Evolutionary conservation across 148 eudicot species (phyloP).

Genomic region (Mesembryanthemum crystallinum): DNA sequence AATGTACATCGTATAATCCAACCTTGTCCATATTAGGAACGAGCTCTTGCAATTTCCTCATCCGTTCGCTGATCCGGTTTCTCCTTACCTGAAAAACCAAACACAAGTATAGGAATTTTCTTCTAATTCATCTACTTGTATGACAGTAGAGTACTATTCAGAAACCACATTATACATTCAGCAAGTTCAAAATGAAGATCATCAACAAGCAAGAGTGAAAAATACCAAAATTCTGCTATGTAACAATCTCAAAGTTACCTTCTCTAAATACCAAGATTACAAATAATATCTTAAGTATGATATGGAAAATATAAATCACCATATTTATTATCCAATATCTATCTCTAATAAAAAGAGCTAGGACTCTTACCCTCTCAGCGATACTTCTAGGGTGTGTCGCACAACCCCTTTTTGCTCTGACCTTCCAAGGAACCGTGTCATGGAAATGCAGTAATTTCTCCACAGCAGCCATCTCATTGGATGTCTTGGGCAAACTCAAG

Average conservation of each 20-base stretch:
- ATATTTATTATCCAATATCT: no score
- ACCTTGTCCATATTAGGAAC: conserved; percentile 99
- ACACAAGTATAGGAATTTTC: background rate
- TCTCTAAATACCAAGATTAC: no score
- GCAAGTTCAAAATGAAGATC: background rate
- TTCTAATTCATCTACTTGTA: background rate
- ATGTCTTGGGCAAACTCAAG: conserved; percentile 73
- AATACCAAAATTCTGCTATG: no score
- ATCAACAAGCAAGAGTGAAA: background rate
- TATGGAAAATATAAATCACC: no score
- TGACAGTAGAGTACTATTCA: background rate
- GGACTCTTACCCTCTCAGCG: conserved; percentile 75
- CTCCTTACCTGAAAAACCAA: conserved; percentile 58
- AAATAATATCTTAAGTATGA: no score
- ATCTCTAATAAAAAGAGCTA: background rate
- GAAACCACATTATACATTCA: background rate
- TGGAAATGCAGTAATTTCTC: conserved; percentile 70
- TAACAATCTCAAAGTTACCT: no score
- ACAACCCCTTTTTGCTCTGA: conserved; percentile 91
- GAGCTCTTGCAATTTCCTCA: conserved; percentile 86
- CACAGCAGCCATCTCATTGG: conserved; percentile 59
- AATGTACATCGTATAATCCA: conserved; percentile 2
- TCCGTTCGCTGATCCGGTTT: conserved; percentile 81
- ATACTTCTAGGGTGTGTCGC: conserved; percentile 98
- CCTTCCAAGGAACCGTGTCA: conserved; percentile 82